phyloP scores from a whole-genome alignment of 768 basidiomycete genomes.

The Lactarius trivialis region DNA sequence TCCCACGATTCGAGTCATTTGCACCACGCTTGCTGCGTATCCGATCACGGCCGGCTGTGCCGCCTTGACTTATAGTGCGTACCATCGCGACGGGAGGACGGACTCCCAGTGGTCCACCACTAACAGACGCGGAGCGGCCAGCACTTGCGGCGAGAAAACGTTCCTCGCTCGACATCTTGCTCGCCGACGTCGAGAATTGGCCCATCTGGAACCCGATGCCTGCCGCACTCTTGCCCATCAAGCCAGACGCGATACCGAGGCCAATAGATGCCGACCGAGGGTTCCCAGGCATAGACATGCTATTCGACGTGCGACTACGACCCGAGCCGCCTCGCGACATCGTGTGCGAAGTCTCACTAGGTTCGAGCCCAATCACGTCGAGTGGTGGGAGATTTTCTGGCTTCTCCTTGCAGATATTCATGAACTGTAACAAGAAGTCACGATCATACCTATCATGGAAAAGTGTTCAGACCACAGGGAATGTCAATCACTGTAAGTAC shows the following conservation, averaged over 20 bases:
- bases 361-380: slow-evolving; percentile 87
- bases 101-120: slow-evolving; percentile 49
- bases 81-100: slow-evolving; percentile 51
- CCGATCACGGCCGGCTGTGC: slow-evolving; percentile 50
- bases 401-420: slow-evolving; percentile 90
- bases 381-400: slow-evolving; percentile 85
- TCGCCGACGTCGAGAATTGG: slow-evolving; percentile 48
- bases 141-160: slow-evolving; percentile 43
- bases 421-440: slow-evolving; percentile 96
- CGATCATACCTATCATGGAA: slow-evolving; percentile 72
- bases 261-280: slow-evolving; percentile 45
- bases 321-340: slow-evolving; percentile 62
- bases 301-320: slow-evolving; percentile 45
- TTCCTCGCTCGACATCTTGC: slow-evolving; percentile 65
- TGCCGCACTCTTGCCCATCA: slow-evolving; percentile 31
- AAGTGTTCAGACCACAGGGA: not conserved
- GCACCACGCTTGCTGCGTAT: slow-evolving; percentile 81
- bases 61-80: slow-evolving; percentile 50
- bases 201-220: slow-evolving; percentile 51
- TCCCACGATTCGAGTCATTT: slow-evolving; percentile 56
- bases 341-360: slow-evolving; percentile 43
- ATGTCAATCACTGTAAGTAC: slow-evolving; percentile 9
- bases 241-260: slow-evolving; percentile 36
- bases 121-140: slow-evolving; percentile 50
- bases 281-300: slow-evolving; percentile 35